A percentile compares a stretch with the other conserved stretches of the same genome.
phyloP scores from a whole-genome alignment of 2,329 filamentous ascomycete genomes.

The Trichoderma atrobrunneum region DNA sequence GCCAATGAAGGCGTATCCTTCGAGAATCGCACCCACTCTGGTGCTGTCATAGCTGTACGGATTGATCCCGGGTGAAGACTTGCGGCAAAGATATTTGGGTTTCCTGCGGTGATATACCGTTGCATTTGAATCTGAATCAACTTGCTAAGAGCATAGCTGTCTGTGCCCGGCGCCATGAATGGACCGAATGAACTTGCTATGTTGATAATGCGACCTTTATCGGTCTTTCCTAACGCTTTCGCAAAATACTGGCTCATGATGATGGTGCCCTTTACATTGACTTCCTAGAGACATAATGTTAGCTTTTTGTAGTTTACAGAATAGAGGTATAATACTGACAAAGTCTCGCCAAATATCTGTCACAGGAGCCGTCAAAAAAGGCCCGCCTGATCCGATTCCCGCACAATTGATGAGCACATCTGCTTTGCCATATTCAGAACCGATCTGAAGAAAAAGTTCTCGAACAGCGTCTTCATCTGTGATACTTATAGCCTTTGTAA shows the following conservation, averaged over 20 bases:
- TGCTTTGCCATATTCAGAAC: not conserved
- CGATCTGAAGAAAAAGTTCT: not conserved
- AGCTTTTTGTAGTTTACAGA: not conserved
- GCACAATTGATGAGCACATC: not conserved
- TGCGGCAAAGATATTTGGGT: not conserved
- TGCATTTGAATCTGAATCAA: not conserved
- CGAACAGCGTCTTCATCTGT: not conserved
- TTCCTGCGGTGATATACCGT: not conserved
- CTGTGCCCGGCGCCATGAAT: not conserved
- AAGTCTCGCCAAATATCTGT: not conserved
- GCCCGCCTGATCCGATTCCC: not conserved
- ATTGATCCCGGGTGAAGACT: not conserved
- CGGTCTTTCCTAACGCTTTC: not conserved
- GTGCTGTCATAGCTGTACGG: not conserved
- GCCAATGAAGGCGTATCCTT: not conserved
- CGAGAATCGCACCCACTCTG: not conserved
- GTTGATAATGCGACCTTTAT: not conserved
- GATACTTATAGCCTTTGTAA: not conserved
- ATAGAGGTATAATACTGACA: not conserved
- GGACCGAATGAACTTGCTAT: not conserved
- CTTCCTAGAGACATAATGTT: not conserved
- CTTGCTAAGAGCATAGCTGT: not conserved
- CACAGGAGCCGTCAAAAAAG: not conserved
- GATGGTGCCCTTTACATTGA: not conserved
- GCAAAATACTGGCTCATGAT: not conserved